Evolutionary conservation across 78 protist genomes (phyloP).

Genomic region (Planoprotostelium fungivorum): DNA sequence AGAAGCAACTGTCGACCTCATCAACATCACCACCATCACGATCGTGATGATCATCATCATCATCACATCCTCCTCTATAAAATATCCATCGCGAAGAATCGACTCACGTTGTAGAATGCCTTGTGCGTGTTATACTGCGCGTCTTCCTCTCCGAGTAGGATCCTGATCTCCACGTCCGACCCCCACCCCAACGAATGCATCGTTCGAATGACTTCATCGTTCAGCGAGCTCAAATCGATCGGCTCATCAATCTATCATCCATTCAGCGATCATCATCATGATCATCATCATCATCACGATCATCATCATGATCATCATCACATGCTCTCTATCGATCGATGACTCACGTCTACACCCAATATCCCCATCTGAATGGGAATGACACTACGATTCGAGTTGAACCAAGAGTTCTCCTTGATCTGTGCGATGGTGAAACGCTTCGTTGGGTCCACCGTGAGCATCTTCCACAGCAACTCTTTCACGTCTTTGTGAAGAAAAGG

Average conservation of each 20-base stretch:
- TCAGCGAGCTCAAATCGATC: not conserved
- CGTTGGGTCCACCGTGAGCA: slow-evolving; percentile 75
- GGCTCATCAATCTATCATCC: too few species aligned
- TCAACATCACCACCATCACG: too few species aligned
- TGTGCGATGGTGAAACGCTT: slow-evolving; percentile 67
- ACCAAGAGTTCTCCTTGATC: slow-evolving; percentile 75
- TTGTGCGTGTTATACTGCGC: not conserved
- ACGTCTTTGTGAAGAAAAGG: slow-evolving; percentile 54
- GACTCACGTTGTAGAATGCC: not conserved
- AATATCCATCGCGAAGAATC: not conserved
- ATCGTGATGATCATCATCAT: too few species aligned
- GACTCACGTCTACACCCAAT: not conserved
- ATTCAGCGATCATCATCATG: too few species aligned
- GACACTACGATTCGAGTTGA: slow-evolving; percentile 25
- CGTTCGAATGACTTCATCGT: not conserved
- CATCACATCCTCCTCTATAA: too few species aligned
- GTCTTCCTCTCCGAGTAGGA: not conserved
- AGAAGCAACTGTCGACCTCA: not conserved
- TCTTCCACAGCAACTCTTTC: slow-evolving; percentile 48
- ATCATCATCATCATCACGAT: too few species aligned
- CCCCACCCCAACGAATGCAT: slow-evolving; percentile 4
- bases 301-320: too few species aligned
- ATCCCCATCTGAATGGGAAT: not conserved
- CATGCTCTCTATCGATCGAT: not conserved
- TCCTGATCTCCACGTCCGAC: not conserved